phyloP scores from a whole-genome alignment of 257 asterid species.

The Solanum appendiculatum region DNA sequence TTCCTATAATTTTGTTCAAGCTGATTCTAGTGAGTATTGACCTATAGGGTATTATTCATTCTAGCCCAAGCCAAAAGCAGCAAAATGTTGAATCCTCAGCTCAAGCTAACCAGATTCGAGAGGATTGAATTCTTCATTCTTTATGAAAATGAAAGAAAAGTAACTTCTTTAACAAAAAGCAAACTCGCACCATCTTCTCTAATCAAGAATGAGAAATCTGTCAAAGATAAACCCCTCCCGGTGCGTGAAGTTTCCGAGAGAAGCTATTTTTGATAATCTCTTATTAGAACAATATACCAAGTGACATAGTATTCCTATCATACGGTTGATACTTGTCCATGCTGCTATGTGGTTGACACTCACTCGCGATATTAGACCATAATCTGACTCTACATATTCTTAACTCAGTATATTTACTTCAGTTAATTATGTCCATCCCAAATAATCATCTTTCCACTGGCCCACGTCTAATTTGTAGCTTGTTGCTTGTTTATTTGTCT shows the following conservation, averaged over 20 bases:
- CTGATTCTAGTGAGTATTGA: background rate
- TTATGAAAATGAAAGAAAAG: background rate
- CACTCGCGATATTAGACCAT: background rate
- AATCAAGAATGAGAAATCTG: background rate
- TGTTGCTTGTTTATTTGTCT: background rate
- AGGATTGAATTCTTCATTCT: background rate
- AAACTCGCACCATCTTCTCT: background rate
- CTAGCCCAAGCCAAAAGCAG: background rate
- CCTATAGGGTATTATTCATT: background rate
- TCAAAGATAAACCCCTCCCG: background rate
- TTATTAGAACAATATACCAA: background rate
- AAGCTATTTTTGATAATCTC: background rate
- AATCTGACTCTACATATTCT: background rate
- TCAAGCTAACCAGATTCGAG: background rate
- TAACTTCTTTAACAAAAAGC: background rate
- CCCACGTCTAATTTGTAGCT: background rate
- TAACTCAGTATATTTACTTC: background rate
- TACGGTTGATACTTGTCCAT: background rate
- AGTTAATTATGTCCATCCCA: background rate
- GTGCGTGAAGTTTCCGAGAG: background rate
- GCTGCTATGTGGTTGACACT: background rate
- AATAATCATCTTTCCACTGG: background rate
- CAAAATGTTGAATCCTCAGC: background rate
- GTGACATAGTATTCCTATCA: background rate
- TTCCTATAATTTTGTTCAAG: background rate